phyloP scores from a whole-genome alignment of 1,284 basidiomycete genomes.

The Paramarasmius palmivorus region DNA sequence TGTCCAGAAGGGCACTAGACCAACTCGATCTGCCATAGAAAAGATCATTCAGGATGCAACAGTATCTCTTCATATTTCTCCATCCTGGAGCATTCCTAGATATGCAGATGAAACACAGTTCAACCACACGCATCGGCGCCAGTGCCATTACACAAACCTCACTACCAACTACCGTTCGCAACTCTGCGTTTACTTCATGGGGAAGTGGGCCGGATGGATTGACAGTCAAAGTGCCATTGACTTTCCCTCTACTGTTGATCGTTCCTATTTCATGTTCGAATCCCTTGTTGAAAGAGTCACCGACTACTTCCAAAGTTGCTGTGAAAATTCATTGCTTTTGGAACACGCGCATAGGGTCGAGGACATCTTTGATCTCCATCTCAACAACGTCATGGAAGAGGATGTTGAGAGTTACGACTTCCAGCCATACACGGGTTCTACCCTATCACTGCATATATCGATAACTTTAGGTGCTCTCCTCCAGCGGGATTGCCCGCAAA shows the following conservation, averaged over 20 bases:
- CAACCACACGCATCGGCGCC: no score
- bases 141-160: no score
- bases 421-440: neutral
- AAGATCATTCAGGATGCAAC: no score
- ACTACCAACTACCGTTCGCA: no score
- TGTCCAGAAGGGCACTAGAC: neutral
- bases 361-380: neutral
- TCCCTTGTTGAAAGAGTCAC: neutral
- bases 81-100: no score
- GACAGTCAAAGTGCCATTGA: no score
- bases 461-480: neutral
- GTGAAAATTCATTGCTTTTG: neutral
- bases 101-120: no score
- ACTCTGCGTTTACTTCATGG: no score
- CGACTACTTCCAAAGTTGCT: neutral
- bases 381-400: neutral
- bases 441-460: neutral
- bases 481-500: neutral
- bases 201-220: no score
- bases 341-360: neutral
- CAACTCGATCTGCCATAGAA: no score
- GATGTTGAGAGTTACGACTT: neutral
- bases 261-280: neutral
- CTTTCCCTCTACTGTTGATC: no score
- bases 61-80: no score